These are phyloP conservation scores for Cryptococcus sp. DNA, from an alignment of 1,284 basidiomycete genomes.

Conservation along the genomic window DNA sequence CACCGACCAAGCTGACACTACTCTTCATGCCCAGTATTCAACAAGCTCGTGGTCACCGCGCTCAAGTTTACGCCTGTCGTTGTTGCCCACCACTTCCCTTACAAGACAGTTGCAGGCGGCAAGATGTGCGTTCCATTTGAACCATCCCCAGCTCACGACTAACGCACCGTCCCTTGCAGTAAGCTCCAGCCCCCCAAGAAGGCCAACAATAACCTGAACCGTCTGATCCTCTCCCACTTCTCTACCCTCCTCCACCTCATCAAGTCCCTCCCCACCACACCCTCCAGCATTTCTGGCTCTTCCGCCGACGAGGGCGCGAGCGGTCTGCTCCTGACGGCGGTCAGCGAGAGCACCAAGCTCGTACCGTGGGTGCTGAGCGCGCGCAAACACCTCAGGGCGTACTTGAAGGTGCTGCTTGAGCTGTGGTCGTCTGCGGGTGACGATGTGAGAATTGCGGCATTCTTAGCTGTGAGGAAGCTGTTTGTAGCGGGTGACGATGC, in stretches of 20 bases:
- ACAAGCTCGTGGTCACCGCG: conserved; percentile 83
- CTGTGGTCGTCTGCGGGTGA: conserved; percentile 82
- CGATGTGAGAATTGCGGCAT: conserved; percentile 78
- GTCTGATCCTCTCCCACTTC: conserved; percentile 84
- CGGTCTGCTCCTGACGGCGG: conserved; percentile 62
- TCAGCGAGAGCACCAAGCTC: conserved; percentile 78
- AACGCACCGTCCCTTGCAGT: conserved; percentile 48
- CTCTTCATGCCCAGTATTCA: conserved; percentile 63
- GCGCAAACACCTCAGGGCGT: conserved; percentile 75
- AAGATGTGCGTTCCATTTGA: conserved; percentile 63
- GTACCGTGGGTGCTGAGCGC: conserved; percentile 80
- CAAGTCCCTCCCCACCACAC: conserved; percentile 64
- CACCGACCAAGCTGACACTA: too few species aligned
- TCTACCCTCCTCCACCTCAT: conserved; percentile 77
- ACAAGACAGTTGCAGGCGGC: conserved; percentile 74
- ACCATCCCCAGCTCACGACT: neutral
- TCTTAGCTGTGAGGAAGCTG: conserved; percentile 78
- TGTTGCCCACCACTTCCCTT: conserved; percentile 81
- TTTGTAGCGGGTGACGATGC: conserved; percentile 75
- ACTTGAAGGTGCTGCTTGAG: conserved; percentile 79
- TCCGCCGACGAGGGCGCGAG: conserved; percentile 43
- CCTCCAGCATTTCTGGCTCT: conserved; percentile 39
- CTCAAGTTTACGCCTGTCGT: conserved; percentile 89
- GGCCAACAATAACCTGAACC: conserved; percentile 74
- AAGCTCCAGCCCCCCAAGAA: conserved; percentile 53